Base-by-base conservation (phyloP, 2,329 filamentous ascomycete genomes). In the Daldinia sp. region DNA sequence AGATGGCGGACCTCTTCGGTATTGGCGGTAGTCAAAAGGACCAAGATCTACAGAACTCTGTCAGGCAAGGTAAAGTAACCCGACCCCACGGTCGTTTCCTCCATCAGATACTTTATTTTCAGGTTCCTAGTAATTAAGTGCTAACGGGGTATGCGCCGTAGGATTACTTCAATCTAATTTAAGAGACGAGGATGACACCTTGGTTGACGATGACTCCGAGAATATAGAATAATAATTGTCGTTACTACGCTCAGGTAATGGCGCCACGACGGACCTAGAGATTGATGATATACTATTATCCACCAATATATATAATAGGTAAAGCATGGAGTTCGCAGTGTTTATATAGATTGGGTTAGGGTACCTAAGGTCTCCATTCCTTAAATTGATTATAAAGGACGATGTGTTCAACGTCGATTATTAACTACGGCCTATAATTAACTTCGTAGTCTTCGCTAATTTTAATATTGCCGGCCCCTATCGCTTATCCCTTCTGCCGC, bases 1-100 rank as follows among this genome's bases (percentile, higher is more conserved):
- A 71, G 52, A 73, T 73, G 72, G 68, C 70, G 8, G 65, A 69
- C 10, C 55, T 74, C 13, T 74, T 74, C 19, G 68, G 69, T 4
- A 68, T 72, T 13, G 66, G 67, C 25, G 58, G 64, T 25, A 64
- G 66, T 10, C 41, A 39, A 2, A 64, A 68, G 52, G 58, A 61
- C 41, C 52, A 56, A 43, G 63, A 62, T 37, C 21, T 43, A 8
- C 52, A 45, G 9, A 58, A 52, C 30, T 47, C 61, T 7, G 58
- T 56, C 11, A 68, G 49, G 8, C 64, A 69, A 66, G 69, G 69
- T 67, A 63, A 47, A 45, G 39, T 27, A 50, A 10, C 17, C 19
- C 32, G 25, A 15, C 6, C 11, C 30, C 17, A 34, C 19, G 17
- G 5, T 25, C 15, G 3, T 7, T 11, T 29, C 17, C 10, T 37